Evolutionary conservation across 164 flowering plant species (phyloP).

Genomic region (Amborella trichopoda): DNA sequence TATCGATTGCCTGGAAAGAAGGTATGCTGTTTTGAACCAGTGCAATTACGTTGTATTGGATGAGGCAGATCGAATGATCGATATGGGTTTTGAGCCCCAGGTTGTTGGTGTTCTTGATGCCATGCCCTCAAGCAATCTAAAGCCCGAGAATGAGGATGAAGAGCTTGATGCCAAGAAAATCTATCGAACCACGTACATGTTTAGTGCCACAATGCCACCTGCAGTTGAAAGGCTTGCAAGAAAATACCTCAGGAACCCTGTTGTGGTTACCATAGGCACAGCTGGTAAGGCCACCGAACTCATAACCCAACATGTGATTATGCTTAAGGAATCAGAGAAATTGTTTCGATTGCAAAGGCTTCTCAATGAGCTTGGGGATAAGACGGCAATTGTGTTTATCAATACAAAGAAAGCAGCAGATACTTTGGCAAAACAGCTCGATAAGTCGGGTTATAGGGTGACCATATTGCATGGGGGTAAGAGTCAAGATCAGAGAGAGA

Average conservation of each 20-base stretch:
- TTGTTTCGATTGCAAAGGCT: slow-evolving; percentile 38
- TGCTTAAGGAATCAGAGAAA: slow-evolving; percentile 76
- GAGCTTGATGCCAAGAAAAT: slow-evolving; percentile 83
- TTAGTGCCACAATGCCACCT: slow-evolving; percentile 92
- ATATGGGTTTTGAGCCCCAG: slow-evolving; percentile 92
- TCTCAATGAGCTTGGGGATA: slow-evolving; percentile 72
- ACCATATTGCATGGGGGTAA: slow-evolving; percentile 91
- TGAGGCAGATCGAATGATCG: slow-evolving; percentile 94
- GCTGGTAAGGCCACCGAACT: slow-evolving; percentile 86
- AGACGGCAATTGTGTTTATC: slow-evolving; percentile 75
- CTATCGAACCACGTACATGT: slow-evolving; percentile 89
- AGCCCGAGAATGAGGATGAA: slow-evolving; percentile 92
- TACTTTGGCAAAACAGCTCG: slow-evolving; percentile 48
- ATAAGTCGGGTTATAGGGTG: slow-evolving; percentile 61
- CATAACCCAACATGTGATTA: slow-evolving; percentile 64
- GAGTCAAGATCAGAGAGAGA: slow-evolving; percentile 87
- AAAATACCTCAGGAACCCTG: slow-evolving; percentile 87
- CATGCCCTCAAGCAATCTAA: slow-evolving; percentile 86
- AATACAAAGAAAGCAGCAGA: slow-evolving; percentile 82
- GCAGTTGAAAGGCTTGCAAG: slow-evolving; percentile 90
- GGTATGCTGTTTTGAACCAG: slow-evolving; percentile 70
- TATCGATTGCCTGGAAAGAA: slow-evolving; percentile 66
- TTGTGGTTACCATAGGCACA: slow-evolving; percentile 83
- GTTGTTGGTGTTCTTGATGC: slow-evolving; percentile 84
- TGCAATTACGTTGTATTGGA: slow-evolving; percentile 90